Percentiles rank a stretch among this genome's conserved stretches.
phyloP scores from a whole-genome alignment of 345 rosid genomes.

The Populus deltoides region DNA sequence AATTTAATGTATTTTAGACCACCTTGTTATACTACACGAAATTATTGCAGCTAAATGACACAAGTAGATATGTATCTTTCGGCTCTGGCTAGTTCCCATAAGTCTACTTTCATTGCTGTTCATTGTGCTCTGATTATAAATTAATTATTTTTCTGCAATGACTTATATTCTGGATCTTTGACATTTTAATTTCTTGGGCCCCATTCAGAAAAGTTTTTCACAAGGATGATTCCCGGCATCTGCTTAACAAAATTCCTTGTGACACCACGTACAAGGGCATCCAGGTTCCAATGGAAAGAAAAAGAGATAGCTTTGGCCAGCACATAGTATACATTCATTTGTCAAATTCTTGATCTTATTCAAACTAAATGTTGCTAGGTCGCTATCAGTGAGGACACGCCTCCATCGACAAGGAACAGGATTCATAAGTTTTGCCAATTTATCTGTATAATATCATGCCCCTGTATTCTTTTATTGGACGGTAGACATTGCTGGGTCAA shows the following conservation, averaged over 20 bases:
- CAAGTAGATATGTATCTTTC: no score
- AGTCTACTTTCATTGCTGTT: neutral
- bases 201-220: neutral
- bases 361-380: slow-evolving; percentile 4
- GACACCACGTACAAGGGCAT: neutral
- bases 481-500: slow-evolving; percentile 24
- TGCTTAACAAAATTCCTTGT: neutral
- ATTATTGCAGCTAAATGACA: neutral
- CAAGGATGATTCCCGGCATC: slow-evolving; percentile 5
- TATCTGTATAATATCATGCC: neutral
- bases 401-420: slow-evolving; percentile 20
- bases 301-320: neutral
- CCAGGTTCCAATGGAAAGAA: neutral
- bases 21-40: neutral
- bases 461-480: slow-evolving; percentile 2
- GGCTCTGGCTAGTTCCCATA: neutral
- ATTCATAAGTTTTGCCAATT: slow-evolving; percentile 14
- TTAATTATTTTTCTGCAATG: neutral
- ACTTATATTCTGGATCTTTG: neutral
- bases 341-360: neutral
- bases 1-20: neutral
- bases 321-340: neutral
- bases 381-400: slow-evolving; percentile 16
- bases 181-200: neutral
- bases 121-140: neutral